A percentile compares a stretch with the other conserved stretches of the same genome.
These are phyloP conservation scores for Batkoa obscura DNA, from an alignment of 371 early-diverging fungal genomes.

Conservation along the genomic window DNA sequence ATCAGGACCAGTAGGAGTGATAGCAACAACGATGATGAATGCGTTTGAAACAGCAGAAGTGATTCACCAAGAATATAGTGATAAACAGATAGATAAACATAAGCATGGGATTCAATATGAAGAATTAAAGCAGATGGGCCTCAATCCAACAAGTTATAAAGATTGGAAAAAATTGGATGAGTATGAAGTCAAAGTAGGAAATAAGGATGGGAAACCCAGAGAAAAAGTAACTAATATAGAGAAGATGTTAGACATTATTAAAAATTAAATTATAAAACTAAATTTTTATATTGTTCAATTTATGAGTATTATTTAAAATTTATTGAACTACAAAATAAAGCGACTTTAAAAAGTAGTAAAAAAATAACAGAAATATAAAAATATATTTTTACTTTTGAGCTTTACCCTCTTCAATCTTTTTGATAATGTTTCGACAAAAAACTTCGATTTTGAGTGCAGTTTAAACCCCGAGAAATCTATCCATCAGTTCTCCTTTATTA, in stretches of 20 bases:
- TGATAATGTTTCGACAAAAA: too few species aligned
- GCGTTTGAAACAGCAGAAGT: constrained; percentile 76
- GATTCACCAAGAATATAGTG: constrained; percentile 16
- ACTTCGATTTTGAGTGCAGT: too few species aligned
- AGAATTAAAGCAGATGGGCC: constrained; percentile 8
- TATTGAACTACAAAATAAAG: too few species aligned
- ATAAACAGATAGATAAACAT: constrained; percentile 12
- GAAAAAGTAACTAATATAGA: constrained; percentile 51
- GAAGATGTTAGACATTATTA: constrained; percentile 36
- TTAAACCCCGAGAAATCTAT: too few species aligned
- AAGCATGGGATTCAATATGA: constrained; percentile 10
- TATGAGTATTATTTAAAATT: too few species aligned
- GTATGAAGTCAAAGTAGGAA: constrained; percentile 46
- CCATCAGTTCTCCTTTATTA: too few species aligned
- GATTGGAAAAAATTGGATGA: constrained; percentile 74
- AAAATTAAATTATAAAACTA: background rate
- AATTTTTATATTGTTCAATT: too few species aligned
- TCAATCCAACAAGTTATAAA: constrained; percentile 31
- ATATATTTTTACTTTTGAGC: too few species aligned
- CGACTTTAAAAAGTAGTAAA: too few species aligned
- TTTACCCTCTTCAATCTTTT: too few species aligned
- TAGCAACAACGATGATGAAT: constrained; percentile 87
- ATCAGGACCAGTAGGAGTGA: constrained; percentile 82
- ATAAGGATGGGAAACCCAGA: constrained; percentile 44
- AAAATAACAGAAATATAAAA: too few species aligned